Evolutionary conservation across 2,329 filamentous ascomycete species (phyloP).

Genomic region (Leptographium galeiforme): DNA sequence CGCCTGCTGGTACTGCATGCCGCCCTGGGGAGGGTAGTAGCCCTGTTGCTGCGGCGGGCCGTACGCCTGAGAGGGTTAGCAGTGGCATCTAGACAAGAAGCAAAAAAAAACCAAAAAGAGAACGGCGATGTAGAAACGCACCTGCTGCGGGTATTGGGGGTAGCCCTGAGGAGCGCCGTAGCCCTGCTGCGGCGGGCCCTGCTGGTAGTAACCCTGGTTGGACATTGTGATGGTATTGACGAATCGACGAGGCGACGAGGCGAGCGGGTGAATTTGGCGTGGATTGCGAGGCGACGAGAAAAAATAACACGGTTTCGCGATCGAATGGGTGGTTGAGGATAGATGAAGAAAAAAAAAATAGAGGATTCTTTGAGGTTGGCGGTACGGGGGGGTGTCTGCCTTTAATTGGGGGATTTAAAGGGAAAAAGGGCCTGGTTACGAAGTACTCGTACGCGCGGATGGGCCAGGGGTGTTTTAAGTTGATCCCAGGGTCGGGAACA

Average conservation of each 20-base stretch:
- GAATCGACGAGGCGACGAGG: not conserved
- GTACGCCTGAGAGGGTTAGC: slow-evolving; percentile 20
- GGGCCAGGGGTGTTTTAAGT: not conserved
- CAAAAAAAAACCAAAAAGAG: not conserved
- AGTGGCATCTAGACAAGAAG: not conserved
- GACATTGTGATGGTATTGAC: slow-evolving; percentile 15
- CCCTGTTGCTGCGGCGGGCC: slow-evolving; percentile 20
- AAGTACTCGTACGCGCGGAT: not conserved
- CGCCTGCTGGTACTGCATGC: slow-evolving; percentile 32
- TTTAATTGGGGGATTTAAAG: too few relatives aligned
- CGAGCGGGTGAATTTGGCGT: too few relatives aligned
- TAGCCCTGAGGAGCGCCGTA: slow-evolving; percentile 17
- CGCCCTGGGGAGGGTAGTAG: slow-evolving; percentile 27
- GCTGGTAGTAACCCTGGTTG: slow-evolving; percentile 22
- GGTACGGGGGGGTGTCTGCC: too few relatives aligned
- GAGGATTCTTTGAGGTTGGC: too few relatives aligned
- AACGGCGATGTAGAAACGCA: too few relatives aligned
- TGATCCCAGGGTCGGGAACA: not conserved
- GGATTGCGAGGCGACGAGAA: too few relatives aligned
- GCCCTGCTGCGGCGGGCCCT: slow-evolving; percentile 17
- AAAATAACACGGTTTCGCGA: too few relatives aligned
- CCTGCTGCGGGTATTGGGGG: slow-evolving; percentile 29
- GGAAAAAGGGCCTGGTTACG: too few relatives aligned
- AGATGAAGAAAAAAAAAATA: too few relatives aligned
- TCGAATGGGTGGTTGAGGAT: too few relatives aligned